phyloP scores from a whole-genome alignment of 1,139 yeast species.

The Yamadazyma sp. region DNA sequence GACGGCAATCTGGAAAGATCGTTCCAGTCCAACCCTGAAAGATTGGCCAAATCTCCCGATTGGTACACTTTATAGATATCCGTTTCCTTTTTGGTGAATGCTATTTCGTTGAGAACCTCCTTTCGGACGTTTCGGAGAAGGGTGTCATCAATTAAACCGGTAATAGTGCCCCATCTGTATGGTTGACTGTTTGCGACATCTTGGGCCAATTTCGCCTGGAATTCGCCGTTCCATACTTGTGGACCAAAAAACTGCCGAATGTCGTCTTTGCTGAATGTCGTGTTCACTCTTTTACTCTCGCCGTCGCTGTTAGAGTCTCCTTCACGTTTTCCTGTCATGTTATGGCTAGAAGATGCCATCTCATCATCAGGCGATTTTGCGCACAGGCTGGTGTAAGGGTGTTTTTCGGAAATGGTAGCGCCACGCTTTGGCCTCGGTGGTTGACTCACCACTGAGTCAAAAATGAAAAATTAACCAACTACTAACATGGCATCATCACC shows the following conservation, averaged over 20 bases:
- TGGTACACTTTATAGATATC: slow-evolving; percentile 95
- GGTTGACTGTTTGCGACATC: slow-evolving; percentile 62
- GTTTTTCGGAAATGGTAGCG: no score
- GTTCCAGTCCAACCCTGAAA: slow-evolving; percentile 78
- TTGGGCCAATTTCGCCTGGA: slow-evolving; percentile 39
- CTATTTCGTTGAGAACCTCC: slow-evolving; percentile 80
- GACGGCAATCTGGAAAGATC: slow-evolving; percentile 75
- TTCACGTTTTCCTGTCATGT: background rate
- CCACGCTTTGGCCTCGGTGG: no score
- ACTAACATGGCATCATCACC: slow-evolving; percentile 3
- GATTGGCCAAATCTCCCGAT: slow-evolving; percentile 92
- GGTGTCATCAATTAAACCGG: slow-evolving; percentile 69
- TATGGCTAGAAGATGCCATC: no score
- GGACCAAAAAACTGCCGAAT: slow-evolving; percentile 52
- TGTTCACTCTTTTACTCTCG: slow-evolving; percentile 20
- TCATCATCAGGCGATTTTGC: no score
- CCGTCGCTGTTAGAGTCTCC: slow-evolving; percentile 2
- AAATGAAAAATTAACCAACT: slow-evolving; percentile 2
- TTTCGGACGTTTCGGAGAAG: slow-evolving; percentile 75
- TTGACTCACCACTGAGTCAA: slow-evolving; percentile 1
- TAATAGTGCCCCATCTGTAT: slow-evolving; percentile 86
- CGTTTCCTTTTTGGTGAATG: slow-evolving; percentile 92
- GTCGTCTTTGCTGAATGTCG: slow-evolving; percentile 30
- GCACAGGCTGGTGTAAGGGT: background rate
- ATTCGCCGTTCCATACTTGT: slow-evolving; percentile 51